phyloP scores from a whole-genome alignment of 768 basidiomycete species.

The Clathrus columnatus region DNA sequence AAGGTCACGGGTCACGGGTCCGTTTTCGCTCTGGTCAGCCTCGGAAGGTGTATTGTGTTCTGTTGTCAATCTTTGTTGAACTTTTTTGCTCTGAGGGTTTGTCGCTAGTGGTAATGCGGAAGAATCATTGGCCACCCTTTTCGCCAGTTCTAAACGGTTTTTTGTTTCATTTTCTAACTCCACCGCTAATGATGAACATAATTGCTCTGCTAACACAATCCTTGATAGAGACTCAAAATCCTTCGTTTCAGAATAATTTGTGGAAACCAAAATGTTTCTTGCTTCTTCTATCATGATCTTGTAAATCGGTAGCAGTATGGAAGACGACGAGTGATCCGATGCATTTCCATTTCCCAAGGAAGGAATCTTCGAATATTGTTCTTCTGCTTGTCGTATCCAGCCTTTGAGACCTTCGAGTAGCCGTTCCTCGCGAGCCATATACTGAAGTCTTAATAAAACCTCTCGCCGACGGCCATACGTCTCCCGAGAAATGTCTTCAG shows the following conservation, averaged over 20 bases:
- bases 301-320: neutral
- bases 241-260: neutral
- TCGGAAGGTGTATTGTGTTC: no score
- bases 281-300: conserved; percentile 5
- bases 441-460: conserved; percentile 50
- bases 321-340: neutral
- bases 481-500: conserved; percentile 63
- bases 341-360: neutral
- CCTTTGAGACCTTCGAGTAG: conserved; percentile 44
- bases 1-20: no score
- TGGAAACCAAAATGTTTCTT: neutral
- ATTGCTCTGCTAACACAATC: conserved; percentile 38
- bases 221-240: conserved; percentile 41
- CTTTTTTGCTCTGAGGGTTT: neutral
- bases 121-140: conserved; percentile 16
- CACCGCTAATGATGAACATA: conserved; percentile 41
- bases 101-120: no score
- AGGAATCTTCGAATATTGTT: conserved; percentile 17
- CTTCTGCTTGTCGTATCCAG: conserved; percentile 47
- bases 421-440: conserved; percentile 58
- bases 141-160: conserved; percentile 38
- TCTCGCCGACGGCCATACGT: conserved; percentile 66
- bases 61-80: no score
- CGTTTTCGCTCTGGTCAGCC: no score
- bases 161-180: conserved; percentile 52